Evolutionary conservation across 75 land plant species (phyloP), one percentile per base, ranked within the genome.

Genomic region (Ceratopteris richardii): DNA sequence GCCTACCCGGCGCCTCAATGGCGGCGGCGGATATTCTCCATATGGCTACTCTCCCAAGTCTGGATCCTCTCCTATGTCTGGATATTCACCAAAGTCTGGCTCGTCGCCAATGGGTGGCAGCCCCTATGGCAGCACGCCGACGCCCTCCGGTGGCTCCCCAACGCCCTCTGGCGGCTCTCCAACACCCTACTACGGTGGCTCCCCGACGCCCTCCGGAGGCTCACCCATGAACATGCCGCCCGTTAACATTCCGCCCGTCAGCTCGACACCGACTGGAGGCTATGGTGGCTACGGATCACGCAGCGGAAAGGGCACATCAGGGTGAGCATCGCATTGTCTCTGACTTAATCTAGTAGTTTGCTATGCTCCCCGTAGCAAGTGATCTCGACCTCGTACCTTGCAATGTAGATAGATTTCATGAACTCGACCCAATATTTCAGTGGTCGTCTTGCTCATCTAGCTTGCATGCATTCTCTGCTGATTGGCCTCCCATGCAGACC

Each of bases 111-210:
- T 2, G 26, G 30, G 3, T 4, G 3, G 26, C 30, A 54, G 30
- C 30, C 56, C 27, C 2, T 25, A 16, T 5, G 24, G 6, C 2
- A 29, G 10, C 56, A 16, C 30, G 2, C 17, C 27, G 30, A 23
- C 24, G 6, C 30, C 56, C 2, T 10, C 2, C 56, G 39, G 20
- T 25, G 3, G 59, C 63, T 73, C 1, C 71, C 74, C 6, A 70
- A 74, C 26, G 17, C 60, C 31, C 59, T 71, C 73, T 74, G 28
- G 60, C 64, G 0, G 70, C 70, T 57, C 18, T 40, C 48, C 48
- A 46, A 46, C 48, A 7, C 48, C 14, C 21, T n/a, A n/a, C n/a
- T n/a, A n/a, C n/a, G n/a, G n/a, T n/a, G 48, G 17, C 21, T 2
- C 21, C 4, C 3, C 48, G 14, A 46, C 48, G 4, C 48, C 48